phyloP scores from a whole-genome alignment of 257 asterid genomes.

The Rauvolfia tetraphylla region DNA sequence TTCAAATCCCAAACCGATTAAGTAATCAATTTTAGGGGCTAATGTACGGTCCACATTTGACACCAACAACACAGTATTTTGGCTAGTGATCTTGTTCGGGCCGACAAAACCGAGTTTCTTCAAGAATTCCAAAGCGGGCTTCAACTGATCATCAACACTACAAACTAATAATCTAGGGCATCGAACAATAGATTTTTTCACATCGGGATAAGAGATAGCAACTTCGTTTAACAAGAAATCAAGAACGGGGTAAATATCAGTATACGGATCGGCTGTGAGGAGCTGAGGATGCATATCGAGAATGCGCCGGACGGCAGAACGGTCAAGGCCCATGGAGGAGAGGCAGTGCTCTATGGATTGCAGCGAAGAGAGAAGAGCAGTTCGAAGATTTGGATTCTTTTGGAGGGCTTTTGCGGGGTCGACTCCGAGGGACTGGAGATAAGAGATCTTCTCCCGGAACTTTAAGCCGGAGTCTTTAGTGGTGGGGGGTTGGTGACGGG shows the following conservation, averaged over 20 bases:
- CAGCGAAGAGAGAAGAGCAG: slow-evolving; percentile 55
- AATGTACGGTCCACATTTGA: slow-evolving; percentile 69
- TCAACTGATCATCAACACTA: slow-evolving; percentile 47
- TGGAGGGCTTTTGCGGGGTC: slow-evolving; percentile 59
- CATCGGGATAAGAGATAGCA: slow-evolving; percentile 45
- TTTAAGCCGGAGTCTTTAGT: slow-evolving; percentile 49
- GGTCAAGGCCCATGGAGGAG: slow-evolving; percentile 67
- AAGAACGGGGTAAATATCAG: slow-evolving; percentile 57
- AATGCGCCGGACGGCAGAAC: slow-evolving; percentile 55
- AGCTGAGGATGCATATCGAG: slow-evolving; percentile 82
- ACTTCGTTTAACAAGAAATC: slow-evolving; percentile 63
- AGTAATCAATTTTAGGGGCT: slow-evolving; percentile 59
- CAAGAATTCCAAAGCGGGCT: slow-evolving; percentile 57
- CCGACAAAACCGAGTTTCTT: slow-evolving; percentile 62
- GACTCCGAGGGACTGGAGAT: slow-evolving; percentile 50
- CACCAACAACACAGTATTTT: slow-evolving; percentile 65
- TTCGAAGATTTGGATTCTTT: slow-evolving; percentile 61
- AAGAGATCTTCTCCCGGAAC: slow-evolving; percentile 56
- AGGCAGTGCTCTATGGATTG: slow-evolving; percentile 59
- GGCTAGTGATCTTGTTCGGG: slow-evolving; percentile 44
- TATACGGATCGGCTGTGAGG: slow-evolving; percentile 64
- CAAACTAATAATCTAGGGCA: slow-evolving; percentile 73
- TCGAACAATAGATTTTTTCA: slow-evolving; percentile 46
- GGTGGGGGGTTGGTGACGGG: slow-evolving; percentile 19
- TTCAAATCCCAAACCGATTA: slow-evolving; percentile 53